Conservation (phyloP, 352 stramenopile species). For the Phytophthora boehmeriae region DNA sequence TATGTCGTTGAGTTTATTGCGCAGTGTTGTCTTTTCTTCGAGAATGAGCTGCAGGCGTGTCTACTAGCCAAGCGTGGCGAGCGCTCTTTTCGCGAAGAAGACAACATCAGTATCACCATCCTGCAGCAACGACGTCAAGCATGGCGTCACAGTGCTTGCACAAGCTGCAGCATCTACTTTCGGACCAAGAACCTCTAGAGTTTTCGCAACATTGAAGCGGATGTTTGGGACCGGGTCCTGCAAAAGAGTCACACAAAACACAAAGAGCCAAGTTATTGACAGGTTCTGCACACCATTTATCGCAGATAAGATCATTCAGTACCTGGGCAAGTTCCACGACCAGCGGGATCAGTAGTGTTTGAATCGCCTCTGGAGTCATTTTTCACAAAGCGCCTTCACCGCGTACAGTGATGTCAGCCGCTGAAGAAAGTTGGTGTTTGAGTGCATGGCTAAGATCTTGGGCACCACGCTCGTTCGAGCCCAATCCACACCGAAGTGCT, state of each 20-base stretch:
- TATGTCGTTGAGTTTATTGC: constrained; percentile 36
- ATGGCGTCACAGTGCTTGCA: constrained; percentile 80
- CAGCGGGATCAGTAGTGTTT: constrained; percentile 91
- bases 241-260: constrained; percentile 14
- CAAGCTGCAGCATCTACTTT: constrained; percentile 73
- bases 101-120: constrained; percentile 94
- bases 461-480: constrained; percentile 93
- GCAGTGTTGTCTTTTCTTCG: constrained; percentile 18
- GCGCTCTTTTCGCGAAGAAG: constrained; percentile 91
- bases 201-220: constrained; percentile 98
- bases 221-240: constrained; percentile 97
- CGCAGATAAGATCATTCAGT: neutral
- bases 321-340: constrained; percentile 93
- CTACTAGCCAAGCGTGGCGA: constrained; percentile 62
- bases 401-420: constrained; percentile 92
- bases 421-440: constrained; percentile 94
- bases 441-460: constrained; percentile 93
- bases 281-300: neutral
- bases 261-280: constrained; percentile 5
- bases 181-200: constrained; percentile 85
- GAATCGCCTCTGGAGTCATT: constrained; percentile 78
- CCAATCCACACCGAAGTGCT: constrained; percentile 97
- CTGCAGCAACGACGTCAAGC: constrained; percentile 87
- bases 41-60: constrained; percentile 34
- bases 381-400: constrained; percentile 83